phyloP scores from a whole-genome alignment of 2,329 filamentous ascomycete species.

The Rachicladosporium sp. region DNA sequence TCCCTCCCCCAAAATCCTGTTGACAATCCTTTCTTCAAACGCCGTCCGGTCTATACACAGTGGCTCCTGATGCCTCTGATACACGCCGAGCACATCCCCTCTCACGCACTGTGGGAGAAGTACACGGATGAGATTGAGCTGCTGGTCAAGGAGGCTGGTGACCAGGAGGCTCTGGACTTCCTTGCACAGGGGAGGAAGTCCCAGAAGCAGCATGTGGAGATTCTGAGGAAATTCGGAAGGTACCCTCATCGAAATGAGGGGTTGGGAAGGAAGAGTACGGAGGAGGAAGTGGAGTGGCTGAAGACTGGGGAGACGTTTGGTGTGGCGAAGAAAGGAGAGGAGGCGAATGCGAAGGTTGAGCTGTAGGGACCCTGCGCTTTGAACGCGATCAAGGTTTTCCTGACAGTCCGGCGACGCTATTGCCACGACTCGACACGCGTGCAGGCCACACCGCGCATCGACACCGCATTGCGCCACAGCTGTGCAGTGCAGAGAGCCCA shows the following conservation, averaged over 20 bases:
- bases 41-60: constrained; percentile 26
- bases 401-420: no score
- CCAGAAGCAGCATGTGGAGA: constrained; percentile 36
- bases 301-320: constrained; percentile 33
- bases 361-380: no score
- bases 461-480: no score
- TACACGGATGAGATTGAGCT: constrained; percentile 22
- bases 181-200: constrained; percentile 24
- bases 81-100: constrained; percentile 42
- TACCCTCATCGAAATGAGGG: constrained; percentile 47
- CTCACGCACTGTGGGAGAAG: constrained; percentile 30
- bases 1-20: constrained; percentile 5
- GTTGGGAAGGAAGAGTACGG: constrained; percentile 37
- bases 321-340: constrained; percentile 13
- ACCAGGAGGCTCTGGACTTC: constrained; percentile 18
- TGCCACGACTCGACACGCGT: no score
- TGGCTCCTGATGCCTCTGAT: constrained; percentile 52
- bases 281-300: constrained; percentile 40
- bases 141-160: constrained; percentile 24
- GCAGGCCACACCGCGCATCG: no score
- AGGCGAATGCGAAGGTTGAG: neutral
- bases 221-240: constrained; percentile 43
- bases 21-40: constrained; percentile 4
- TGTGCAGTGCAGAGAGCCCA: no score
- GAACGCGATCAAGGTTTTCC: no score